These are phyloP conservation scores for Mycena albidolilacea DNA, from an alignment of 768 basidiomycete species.

Conservation along the genomic window DNA sequence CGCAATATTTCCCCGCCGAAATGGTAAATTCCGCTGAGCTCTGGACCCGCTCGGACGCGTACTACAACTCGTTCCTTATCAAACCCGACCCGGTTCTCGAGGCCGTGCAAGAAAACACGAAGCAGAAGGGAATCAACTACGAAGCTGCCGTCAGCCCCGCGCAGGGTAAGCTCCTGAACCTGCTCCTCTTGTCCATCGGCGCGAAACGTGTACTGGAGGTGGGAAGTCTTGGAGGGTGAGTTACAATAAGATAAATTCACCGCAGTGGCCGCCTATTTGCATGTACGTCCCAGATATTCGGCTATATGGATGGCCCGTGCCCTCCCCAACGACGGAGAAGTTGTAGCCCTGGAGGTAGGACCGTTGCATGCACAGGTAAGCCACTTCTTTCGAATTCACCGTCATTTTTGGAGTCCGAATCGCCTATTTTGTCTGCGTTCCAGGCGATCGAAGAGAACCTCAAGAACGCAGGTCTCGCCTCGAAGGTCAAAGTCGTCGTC, in stretches of 20 bases:
- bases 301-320: constrained; percentile 61
- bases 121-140: constrained; percentile 50
- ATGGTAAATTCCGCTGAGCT: neutral
- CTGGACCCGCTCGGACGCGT: constrained; percentile 29
- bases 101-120: constrained; percentile 43
- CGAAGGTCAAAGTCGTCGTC: constrained; percentile 64
- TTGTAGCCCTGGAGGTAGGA: constrained; percentile 63
- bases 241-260: neutral
- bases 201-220: constrained; percentile 67
- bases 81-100: constrained; percentile 26
- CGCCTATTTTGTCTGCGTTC: neutral
- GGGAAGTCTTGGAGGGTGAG: constrained; percentile 68
- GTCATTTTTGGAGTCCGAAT: neutral
- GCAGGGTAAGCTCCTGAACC: constrained; percentile 62
- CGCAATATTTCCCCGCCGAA: no score
- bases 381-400: neutral
- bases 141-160: constrained; percentile 54
- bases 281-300: constrained; percentile 50
- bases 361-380: constrained; percentile 61
- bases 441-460: constrained; percentile 75
- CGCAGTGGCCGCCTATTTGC: neutral
- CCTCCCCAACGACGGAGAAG: constrained; percentile 63
- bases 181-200: constrained; percentile 58
- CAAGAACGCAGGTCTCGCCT: constrained; percentile 63
- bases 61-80: constrained; percentile 34